These are phyloP conservation scores for Leishmania amazonensis DNA, from an alignment of 208 protist species.

Conservation along the genomic window DNA sequence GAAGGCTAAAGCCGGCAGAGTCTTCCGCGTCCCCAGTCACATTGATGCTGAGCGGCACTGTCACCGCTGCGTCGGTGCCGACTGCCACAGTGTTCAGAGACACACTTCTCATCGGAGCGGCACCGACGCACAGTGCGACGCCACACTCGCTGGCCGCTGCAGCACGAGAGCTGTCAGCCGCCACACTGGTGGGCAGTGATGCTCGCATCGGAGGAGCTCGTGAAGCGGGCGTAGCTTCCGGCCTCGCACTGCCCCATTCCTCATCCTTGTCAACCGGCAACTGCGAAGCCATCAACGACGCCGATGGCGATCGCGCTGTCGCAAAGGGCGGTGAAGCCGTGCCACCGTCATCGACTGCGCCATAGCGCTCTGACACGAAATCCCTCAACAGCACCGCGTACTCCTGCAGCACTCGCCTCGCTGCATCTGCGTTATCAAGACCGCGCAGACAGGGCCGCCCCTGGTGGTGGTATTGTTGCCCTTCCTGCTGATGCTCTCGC, in stretches of 20 bases:
- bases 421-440: constrained; percentile 30
- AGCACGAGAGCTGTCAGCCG: background rate
- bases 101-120: background rate
- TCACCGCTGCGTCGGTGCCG: background rate
- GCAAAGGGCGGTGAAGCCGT: background rate
- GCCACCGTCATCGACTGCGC: background rate
- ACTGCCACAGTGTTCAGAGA: background rate
- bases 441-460: background rate
- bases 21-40: constrained; percentile 15
- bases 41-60: constrained; percentile 29
- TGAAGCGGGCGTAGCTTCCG: background rate
- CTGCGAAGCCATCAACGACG: background rate
- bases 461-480: background rate
- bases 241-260: background rate
- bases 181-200: background rate
- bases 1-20: background rate
- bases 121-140: background rate
- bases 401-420: constrained; percentile 26
- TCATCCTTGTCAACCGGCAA: background rate
- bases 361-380: constrained; percentile 9
- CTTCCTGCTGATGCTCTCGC: constrained; percentile 17
- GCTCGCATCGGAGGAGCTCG: background rate
- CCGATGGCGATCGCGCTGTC: background rate
- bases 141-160: background rate
- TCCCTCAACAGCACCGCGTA: constrained; percentile 22